phyloP scores from a whole-genome alignment of 495 filamentous ascomycete genomes.

The Extremus antarcticus region DNA sequence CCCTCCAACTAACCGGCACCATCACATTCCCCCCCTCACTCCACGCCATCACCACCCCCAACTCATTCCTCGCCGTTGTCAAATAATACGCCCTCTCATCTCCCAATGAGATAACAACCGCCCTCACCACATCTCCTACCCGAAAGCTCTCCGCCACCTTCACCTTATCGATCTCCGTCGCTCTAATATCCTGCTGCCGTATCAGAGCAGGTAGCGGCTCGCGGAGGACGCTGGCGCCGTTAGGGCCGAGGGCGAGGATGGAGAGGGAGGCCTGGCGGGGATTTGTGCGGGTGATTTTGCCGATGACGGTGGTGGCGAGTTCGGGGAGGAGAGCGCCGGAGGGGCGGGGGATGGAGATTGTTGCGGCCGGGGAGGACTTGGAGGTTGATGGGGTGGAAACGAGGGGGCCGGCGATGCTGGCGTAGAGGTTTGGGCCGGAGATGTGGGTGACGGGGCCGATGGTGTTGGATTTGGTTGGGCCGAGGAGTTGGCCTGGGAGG shows the following conservation, averaged over 20 bases:
- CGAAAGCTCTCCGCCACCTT: conserved; percentile 84
- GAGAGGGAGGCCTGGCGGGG: conserved; percentile 70
- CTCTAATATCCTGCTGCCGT: conserved; percentile 79
- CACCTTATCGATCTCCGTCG: conserved; percentile 90
- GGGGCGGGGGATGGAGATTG: conserved; percentile 36
- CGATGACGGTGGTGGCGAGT: conserved; percentile 69
- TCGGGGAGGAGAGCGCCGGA: conserved; percentile 43
- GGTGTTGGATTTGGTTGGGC: conserved; percentile 47
- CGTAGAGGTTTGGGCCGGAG: conserved; percentile 56
- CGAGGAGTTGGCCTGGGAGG: conserved; percentile 42
- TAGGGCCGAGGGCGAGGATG: conserved; percentile 42
- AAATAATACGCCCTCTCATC: conserved; percentile 93
- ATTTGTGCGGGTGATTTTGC: conserved; percentile 71
- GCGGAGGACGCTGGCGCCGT: conserved; percentile 40
- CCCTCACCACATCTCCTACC: conserved; percentile 85
- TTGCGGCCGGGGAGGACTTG: conserved; percentile 27
- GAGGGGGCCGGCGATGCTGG: conserved; percentile 55
- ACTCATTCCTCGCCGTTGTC: conserved; percentile 75
- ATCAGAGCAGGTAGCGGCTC: conserved; percentile 33
- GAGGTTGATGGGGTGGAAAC: conserved; percentile 41
- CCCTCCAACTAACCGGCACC: conserved; percentile 88
- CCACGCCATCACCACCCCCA: conserved; percentile 87
- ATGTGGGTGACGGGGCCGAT: conserved; percentile 77
- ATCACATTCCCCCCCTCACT: conserved; percentile 83
- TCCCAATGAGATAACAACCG: conserved; percentile 71